These are phyloP conservation scores for Delonix regia DNA, from an alignment of 306 rosid genomes.

Conservation along the genomic window DNA sequence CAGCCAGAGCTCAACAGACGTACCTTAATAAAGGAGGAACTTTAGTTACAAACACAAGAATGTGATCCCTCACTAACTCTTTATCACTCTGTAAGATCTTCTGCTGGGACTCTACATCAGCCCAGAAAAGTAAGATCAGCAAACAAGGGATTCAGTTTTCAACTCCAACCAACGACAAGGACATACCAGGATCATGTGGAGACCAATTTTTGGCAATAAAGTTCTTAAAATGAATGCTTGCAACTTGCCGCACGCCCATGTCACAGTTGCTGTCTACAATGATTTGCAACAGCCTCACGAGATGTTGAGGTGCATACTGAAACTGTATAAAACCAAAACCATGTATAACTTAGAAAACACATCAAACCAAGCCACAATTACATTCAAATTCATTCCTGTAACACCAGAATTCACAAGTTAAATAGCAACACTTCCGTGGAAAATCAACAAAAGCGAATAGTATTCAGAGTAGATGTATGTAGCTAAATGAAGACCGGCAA, in stretches of 20 bases:
- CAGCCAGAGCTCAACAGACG: constrained; percentile 12
- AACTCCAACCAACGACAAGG: constrained; percentile 14
- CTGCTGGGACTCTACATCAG: constrained; percentile 67
- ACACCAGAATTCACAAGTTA: constrained; percentile 3
- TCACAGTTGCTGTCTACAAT: constrained; percentile 82
- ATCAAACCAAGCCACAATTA: background rate
- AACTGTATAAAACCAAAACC: constrained; percentile 48
- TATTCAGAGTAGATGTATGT: background rate
- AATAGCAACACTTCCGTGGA: background rate
- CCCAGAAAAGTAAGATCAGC: constrained; percentile 27
- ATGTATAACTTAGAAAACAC: background rate
- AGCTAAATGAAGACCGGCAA: background rate
- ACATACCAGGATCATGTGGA: constrained; percentile 73
- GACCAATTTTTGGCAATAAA: constrained; percentile 93
- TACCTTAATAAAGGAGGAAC: constrained; percentile 94
- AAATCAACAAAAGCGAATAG: background rate
- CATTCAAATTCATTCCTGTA: background rate
- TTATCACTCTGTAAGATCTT: constrained; percentile 80
- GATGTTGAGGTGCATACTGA: constrained; percentile 91
- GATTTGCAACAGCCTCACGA: constrained; percentile 87
- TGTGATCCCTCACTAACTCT: constrained; percentile 76
- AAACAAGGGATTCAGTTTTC: constrained; percentile 23
- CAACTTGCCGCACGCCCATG: constrained; percentile 91
- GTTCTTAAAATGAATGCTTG: constrained; percentile 97
- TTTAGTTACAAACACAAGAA: constrained; percentile 79